Evolutionary conservation across 116 monocot species (phyloP), one percentile per base, ranked within the genome.

Genomic region (Dioscorea cayenensis): DNA sequence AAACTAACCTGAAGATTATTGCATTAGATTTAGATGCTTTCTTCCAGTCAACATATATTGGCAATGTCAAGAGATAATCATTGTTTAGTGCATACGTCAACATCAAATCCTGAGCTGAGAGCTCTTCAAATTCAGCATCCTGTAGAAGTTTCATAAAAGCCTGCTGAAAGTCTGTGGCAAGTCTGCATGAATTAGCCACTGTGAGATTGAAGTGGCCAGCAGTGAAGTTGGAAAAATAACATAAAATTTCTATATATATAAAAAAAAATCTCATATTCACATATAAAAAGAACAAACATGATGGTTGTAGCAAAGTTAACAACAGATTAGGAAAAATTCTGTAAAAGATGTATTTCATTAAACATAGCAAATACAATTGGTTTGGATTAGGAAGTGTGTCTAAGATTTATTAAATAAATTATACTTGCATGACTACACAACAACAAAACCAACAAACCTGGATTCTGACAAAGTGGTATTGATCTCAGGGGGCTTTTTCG

Each of bases 41-140:
- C 72, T 91, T 99, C 97, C 91, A 99, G 71, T 99, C 97, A 63
- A 99, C 89, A 75, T 89, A 90, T 78, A 99, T 90, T 73, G 97
- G 97, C 27, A 99, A 76, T 14, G 86, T 99, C 75, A 94, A 84
- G 25, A 99, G 88, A 79, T 99, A 94, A 64, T 99, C 94, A 49
- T 69, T 93, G 67, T 99, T 89, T 68, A 99, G 70, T 59, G 90
- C 83, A 77, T 84, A 61, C 55, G 94, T 88, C 76, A 93, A 55
- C 66, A 89, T 60, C 61, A 99, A 83, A 79, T 99, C 97, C 64
- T 83, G 75, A 23, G 78, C 86, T 55, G 97, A 99, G 63, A 99
- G 79, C 78, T 99, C 97, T 84, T 93, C 94, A 78, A 99, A 99
- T 51, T 93, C 86, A 69, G 97, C 91, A 81, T 91, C 75, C 49